Base-by-base conservation (phyloP, 2,329 filamentous ascomycete genomes). In the Talaromyces sp. region DNA sequence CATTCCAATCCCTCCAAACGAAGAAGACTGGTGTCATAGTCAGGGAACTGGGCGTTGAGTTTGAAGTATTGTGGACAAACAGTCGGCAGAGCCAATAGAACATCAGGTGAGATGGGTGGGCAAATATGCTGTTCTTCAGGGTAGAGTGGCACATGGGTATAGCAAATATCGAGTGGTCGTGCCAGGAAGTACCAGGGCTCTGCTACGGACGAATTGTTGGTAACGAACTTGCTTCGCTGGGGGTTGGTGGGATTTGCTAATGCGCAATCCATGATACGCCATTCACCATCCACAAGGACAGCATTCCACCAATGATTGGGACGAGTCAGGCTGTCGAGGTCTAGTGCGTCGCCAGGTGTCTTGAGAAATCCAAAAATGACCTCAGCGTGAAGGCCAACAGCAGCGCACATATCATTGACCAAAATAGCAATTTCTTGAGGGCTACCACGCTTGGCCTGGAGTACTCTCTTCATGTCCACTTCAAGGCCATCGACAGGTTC, bases 291-390 rank as follows among this genome's bases (percentile, higher is more conserved):
- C 8, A 97, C 86, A 32, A 97, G 77, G 16, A 97, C 90, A 0
- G 91, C 87, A 64, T 99, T 99, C 94, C 94, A 99, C 86, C 89
- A 97, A 74, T 99, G 94, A 66, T 99, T 99, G 0, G 93, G 83
- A 27, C 87, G 85, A n/a, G 90, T 90, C 70, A 93, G 85, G 52
- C 88, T 87, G 56, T 89, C 89, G 39, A 91, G 79, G 64, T 97
- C 92, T 1, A 88, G 79, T 7, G 87, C 77, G 65, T 97, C 94
- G 0, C 93, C 93, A 0, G 94, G 94, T 1, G 84, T 81, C 71
- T 99, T 99, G 51, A 99, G 83, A 67, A 94, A 97, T 0, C 94
- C 94, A 54, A 87, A 85, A 13, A 99, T 85, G 17, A 96, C 81
- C 69, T 97, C 93, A 32, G 90, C 90, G 60, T 91, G 87, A 32